Evolutionary conservation across 805 yeast genomes (phyloP), one percentile per base, ranked within the genome.

Genomic region (Brettanomyces custersianus): DNA sequence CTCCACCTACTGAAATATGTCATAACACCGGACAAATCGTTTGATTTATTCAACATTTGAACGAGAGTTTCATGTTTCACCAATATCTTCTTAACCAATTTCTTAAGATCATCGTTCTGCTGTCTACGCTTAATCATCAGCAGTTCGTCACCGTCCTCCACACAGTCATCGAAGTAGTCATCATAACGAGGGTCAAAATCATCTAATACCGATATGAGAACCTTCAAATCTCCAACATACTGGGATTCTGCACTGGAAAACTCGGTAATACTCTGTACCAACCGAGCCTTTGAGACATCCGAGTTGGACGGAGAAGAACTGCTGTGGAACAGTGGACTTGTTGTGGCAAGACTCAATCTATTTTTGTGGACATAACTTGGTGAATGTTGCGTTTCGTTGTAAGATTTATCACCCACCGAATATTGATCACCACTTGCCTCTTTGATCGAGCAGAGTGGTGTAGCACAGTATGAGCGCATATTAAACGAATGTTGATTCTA

Each of bases 91-190:
- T 40, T 30, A 6, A 51, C 45, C 11, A 40, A 25, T 21, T 44
- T 32, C 15, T 43, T 29, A 19, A 55, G 38, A 5, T 37, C 37
- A 7, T 37, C 17, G 35, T 56, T 55, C 40, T 45, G 38, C 6
- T 21, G 19, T 13, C 37, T 44, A 31, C 60, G 44, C 10, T 22
- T 15, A 17, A 34, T 37, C 1, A 47, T 41, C 35, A 48, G 41
- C 26, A 48, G 50, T 13, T 42, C 43, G 5, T 49, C 39, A 10
- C 47, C 45, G 31, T 57, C 59, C 23, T 50, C 49, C 16, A 39
- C 30, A 4, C 51, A 46, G n/a, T 37, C 48, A 36, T 55, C 59
- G 35, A 43, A 53, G 36, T 54, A 56, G 35, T 45, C 48, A 38
- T 55, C 46, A 40, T 42, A 52, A 20, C 48, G 45, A 5, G 50